Conservation (phyloP, 225 moss, liverwort and hornwort species). For the Bryoerythrophyllum caledonicum region DNA sequence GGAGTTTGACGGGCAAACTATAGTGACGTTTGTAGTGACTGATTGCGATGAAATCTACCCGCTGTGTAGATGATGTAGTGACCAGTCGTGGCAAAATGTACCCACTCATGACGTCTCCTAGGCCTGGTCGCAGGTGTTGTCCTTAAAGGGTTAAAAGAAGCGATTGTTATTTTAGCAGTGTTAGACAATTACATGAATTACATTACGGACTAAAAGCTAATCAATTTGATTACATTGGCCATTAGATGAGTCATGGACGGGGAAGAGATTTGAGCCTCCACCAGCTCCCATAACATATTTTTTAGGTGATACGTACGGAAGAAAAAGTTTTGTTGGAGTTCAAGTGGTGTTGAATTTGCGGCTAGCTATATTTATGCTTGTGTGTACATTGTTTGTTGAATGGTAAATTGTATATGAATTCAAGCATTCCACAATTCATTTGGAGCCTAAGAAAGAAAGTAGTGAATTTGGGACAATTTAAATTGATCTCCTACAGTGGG, state of each 20-base stretch:
- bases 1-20: no score
- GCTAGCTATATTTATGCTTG: background rate
- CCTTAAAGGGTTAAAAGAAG: no score
- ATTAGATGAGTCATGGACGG: constrained; percentile 27
- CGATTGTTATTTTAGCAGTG: background rate
- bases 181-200: background rate
- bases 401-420: background rate
- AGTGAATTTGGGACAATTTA: background rate
- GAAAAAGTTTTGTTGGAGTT: background rate
- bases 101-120: no score
- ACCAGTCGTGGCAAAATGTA: no score
- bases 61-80: no score
- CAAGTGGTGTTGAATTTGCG: background rate
- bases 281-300: constrained; percentile 28
- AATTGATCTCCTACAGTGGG: background rate
- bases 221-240: background rate
- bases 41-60: no score
- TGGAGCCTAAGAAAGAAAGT: background rate
- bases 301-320: background rate
- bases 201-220: background rate
- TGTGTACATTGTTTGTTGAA: background rate
- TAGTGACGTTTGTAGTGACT: no score
- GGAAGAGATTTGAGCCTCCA: constrained; percentile 12
- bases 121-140: no score
- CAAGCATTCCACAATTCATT: background rate